Base-by-base conservation (phyloP, 148 eudicot genomes). In the Rhododendron henanense region DNA sequence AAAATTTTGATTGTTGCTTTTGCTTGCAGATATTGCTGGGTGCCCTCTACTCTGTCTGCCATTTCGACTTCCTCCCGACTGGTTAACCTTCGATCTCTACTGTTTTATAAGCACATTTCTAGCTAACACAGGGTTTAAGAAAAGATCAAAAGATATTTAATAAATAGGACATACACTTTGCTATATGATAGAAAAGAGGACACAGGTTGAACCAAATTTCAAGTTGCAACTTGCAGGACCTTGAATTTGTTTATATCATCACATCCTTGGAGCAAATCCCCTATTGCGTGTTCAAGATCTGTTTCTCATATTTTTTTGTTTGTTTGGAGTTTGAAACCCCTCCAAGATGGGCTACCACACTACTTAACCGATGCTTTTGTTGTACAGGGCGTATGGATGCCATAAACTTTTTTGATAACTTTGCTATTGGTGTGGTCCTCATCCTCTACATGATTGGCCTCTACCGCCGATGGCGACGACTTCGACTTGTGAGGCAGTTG, bases 51-150 rank as follows among this genome's bases (percentile, higher is more conserved):
- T 48, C 89, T 83, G 77, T 87, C 59, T 57, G 90, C 79, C 91
- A 89, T 41, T 91, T 87, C 21, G 81, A 90, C 86, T 91, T 94
- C 86, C 89, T 94, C 86, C 93, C 93, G 19, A 88, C 90, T 84
- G 92, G 96, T 89, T 23, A 69, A 53, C 48, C 65, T 81, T 28
- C 1, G 37, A 71, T 53, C 85, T 48, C 69, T 59, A 84, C 57
- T 55, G 13, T 28, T 53, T 15, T n/a, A 31, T 19, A 25, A 4
- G 45, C 35, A 23, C 18, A 21, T 48, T 81, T 28, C 23, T 39
- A 8, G 41, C 50, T 19, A 15, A 69, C 75, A 31, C 14, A 14
- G 23, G 15, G 31, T 19, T 8, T 81, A 86, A 23, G n/a, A 75
- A 41, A 37, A 41, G 35, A 35, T 50, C 53, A 81, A 16, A 13